Base-by-base conservation (phyloP, 2,329 filamentous ascomycete species). In the Arthrobotrys conoides region DNA sequence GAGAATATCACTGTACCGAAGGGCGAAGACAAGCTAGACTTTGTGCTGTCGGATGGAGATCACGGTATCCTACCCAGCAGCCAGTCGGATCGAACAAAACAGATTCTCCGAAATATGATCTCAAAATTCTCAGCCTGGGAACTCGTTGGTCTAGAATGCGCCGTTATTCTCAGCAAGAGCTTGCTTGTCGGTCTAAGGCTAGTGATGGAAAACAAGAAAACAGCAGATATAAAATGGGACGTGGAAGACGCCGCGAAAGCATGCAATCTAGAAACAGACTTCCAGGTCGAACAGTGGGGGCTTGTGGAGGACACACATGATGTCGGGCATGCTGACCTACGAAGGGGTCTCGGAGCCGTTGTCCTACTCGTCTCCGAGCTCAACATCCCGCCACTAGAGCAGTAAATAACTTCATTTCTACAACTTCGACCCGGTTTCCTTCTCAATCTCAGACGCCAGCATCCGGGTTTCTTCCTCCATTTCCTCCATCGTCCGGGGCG, bases 251-350 rank as follows among this genome's bases (percentile, higher is more conserved):
- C 94, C 0, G 91, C 93, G 0, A 87, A 88, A 82, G 91, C 92
- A 14, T 90, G 91, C 5, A 97, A 89, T 82, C 84, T 96, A 49
- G 96, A 99, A 86, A 93, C 97, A 16, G 88, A 90, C 80, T 97
- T 93, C 91, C 96, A 99, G 88, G 96, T 91, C 0, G 87, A 89
- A 30, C 91, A 92, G 85, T 98, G 96, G 95, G 96, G 96, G 8
- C 94, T 97, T 87, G 96, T 99, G 0, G 96, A 99, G 84, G 94
- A 99, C 85, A 97, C 94, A 30, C 96, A 99, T 85, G 96, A 99
- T 86, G 96, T 99, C 0, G 92, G 97, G 82, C 92, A 91, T 84
- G 95, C 97, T 85, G 96, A 99, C 84, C 82, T 98, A 81, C 89
- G 90, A 83, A 88, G 95, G 82, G 96, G 98, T 86, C 86, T 98